Conservation (phyloP, 805 yeast species). For the Candida dajiaensis region DNA sequence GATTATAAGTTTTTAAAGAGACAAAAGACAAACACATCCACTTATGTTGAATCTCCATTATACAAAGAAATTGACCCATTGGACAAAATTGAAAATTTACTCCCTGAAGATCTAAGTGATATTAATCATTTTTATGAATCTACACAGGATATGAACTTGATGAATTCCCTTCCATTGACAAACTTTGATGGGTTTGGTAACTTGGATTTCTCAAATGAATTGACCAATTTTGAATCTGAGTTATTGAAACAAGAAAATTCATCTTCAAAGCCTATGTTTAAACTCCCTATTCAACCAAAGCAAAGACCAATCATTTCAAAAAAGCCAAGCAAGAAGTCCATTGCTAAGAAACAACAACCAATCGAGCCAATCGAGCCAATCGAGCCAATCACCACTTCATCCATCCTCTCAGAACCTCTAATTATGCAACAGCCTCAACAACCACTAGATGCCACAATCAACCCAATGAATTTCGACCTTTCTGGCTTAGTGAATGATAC, state of each 20-base stretch:
- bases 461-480: slow-evolving; percentile 6
- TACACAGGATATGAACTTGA: slow-evolving; percentile 2
- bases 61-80: slow-evolving; percentile 17
- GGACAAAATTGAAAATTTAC: slow-evolving; percentile 1
- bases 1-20: slow-evolving; percentile 3
- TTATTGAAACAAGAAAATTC: neutral
- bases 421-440: slow-evolving; percentile 5
- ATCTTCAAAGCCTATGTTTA: neutral
- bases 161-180: slow-evolving; percentile 3
- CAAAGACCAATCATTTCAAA: neutral
- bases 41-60: slow-evolving; percentile 16
- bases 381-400: neutral
- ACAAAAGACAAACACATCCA: slow-evolving; percentile 6
- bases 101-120: slow-evolving; percentile 18
- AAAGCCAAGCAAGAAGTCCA: neutral
- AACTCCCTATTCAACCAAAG: neutral
- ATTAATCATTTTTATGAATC: slow-evolving; percentile 11
- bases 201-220: neutral
- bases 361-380: slow-evolving; percentile 1
- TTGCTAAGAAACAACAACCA: neutral
- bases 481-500: neutral
- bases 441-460: neutral
- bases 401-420: slow-evolving; percentile 5
- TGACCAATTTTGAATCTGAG: neutral
- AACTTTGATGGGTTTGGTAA: slow-evolving; percentile 3